These are phyloP conservation scores for Cicer cuneatum DNA, from an alignment of 306 rosid genomes.

Conservation along the genomic window DNA sequence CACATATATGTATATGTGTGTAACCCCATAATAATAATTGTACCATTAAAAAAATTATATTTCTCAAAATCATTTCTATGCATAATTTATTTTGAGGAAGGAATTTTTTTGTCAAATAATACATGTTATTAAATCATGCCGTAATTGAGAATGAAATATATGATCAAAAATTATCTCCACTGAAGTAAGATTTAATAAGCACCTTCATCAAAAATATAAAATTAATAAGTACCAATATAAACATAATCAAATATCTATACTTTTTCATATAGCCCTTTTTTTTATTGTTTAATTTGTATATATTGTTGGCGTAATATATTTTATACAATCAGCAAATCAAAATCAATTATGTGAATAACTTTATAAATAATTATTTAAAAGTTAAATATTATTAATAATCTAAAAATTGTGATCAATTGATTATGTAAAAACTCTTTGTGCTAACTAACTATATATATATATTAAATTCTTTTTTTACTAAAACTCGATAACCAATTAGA, in stretches of 20 bases:
- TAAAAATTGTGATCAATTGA: no score
- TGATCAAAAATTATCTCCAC: not conserved
- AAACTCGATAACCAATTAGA: not conserved
- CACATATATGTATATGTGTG: not conserved
- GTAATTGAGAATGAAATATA: not conserved
- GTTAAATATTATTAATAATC: no score
- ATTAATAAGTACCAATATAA: not conserved
- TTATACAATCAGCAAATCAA: no score
- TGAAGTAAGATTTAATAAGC: no score
- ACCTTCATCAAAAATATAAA: no score
- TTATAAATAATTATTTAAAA: no score
- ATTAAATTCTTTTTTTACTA: not conserved
- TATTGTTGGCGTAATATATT: no score
- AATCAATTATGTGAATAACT: no score
- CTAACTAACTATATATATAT: no score
- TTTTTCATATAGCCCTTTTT: no score
- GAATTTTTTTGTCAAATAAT: not conserved
- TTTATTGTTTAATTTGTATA: no score
- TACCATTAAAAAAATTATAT: not conserved
- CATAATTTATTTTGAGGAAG: not conserved
- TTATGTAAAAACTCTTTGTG: no score
- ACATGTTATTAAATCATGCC: conserved; percentile 5
- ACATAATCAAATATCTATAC: not conserved
- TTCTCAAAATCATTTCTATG: not conserved
- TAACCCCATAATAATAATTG: not conserved